Evolutionary conservation across 1,139 yeast genomes (phyloP), one percentile per base, ranked within the genome.

Genomic region (Blastobotrys petasosporus): DNA sequence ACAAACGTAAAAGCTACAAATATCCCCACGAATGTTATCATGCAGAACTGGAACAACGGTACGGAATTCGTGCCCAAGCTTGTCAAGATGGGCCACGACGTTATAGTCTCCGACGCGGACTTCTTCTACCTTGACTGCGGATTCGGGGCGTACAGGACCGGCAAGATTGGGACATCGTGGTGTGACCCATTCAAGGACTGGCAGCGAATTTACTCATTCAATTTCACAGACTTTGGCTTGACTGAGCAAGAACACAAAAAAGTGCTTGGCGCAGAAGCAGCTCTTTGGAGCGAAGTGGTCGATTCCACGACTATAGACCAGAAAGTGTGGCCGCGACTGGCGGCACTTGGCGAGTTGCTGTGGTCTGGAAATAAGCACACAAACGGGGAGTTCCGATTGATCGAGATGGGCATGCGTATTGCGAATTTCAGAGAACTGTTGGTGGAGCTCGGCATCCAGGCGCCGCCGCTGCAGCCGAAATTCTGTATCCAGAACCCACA

Each of bases 41-140:
- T 73, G 45, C 78, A 74, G 54, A 59, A 67, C 15, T 74, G 78
- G 78, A 60, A 58, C 44, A 64, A 59, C n/a, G 48, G 40, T 7
- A 32, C 12, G 3, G 13, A 12, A 13, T 52, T 53, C 37, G 59
- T 73, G 33, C 63, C 66, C 48, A 50, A 56, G 10, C 56, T 74
- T 38, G 65, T 73, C 8, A 41, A 58, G 2, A 44, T 54, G 51
- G 78, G 78, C 0, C 70, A 71, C 51, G 74, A 73, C 49, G 73
- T 73, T 3, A 63, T 74, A 49, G 74, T 71, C 3, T 71, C 76
- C 0, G 59, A 69, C 10, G 51, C 63, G 9, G 62, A 61, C 33
- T 67, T 65, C 52, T 62, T 70, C 46, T 74, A 74, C 50, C 63
- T 74, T 39, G 78, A 74, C 55, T 73, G 77, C 55, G 79, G 78